Evolutionary conservation across 495 filamentous ascomycete species (phyloP).

Genomic region (Cercophora samala): DNA sequence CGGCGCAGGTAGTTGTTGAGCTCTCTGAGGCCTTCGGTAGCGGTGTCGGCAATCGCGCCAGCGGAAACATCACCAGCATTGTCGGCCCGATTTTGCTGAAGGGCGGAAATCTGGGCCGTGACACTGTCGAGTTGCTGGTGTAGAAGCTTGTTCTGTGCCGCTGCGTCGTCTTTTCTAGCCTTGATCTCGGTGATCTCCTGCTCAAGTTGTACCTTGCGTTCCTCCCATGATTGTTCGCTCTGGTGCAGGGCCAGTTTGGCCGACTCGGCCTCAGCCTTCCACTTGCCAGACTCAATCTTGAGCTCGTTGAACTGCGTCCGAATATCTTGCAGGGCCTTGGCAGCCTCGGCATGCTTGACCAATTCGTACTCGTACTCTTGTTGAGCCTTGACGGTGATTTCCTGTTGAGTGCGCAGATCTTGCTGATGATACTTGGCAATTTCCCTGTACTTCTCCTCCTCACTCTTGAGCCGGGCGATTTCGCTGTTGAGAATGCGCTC

Average conservation of each 20-base stretch:
- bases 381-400: constrained; percentile 88
- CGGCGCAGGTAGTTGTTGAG: constrained; percentile 86
- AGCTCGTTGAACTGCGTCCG: constrained; percentile 78
- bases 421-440: constrained; percentile 80
- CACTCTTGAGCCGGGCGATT: constrained; percentile 77
- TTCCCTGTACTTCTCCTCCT: constrained; percentile 73
- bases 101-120: constrained; percentile 66
- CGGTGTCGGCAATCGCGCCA: constrained; percentile 43
- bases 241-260: constrained; percentile 71
- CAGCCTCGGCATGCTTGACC: constrained; percentile 90
- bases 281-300: constrained; percentile 66
- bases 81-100: constrained; percentile 68
- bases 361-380: constrained; percentile 93
- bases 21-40: constrained; percentile 74
- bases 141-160: constrained; percentile 80
- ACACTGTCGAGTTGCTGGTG: constrained; percentile 85
- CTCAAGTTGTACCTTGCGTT: constrained; percentile 74
- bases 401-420: constrained; percentile 86
- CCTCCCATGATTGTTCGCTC: constrained; percentile 83
- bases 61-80: constrained; percentile 44
- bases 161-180: constrained; percentile 72
- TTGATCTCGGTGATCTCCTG: constrained; percentile 75
- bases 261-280: constrained; percentile 75
- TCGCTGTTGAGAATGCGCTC: constrained; percentile 69
- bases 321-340: constrained; percentile 71